These are phyloP conservation scores for Pyrenula massariospora DNA, from an alignment of 495 filamentous ascomycete species.

Conservation along the genomic window DNA sequence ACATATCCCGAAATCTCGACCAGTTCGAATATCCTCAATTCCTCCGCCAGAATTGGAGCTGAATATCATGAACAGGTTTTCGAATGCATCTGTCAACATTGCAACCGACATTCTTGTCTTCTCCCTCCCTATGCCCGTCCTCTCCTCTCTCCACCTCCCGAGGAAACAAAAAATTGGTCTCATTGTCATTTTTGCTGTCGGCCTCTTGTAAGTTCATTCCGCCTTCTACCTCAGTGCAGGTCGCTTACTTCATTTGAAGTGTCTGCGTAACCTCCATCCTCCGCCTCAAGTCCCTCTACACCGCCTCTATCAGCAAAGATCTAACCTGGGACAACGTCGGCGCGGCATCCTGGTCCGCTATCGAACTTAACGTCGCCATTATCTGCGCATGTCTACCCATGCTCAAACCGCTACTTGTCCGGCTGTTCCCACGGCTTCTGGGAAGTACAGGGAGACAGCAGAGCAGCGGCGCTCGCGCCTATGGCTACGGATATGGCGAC, in stretches of 20 bases:
- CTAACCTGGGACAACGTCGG: constrained; percentile 39
- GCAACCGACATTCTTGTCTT: constrained; percentile 44
- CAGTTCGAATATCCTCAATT: too few species aligned
- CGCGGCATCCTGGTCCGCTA: constrained; percentile 64
- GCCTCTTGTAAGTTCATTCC: constrained; percentile 41
- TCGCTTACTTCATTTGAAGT: neutral
- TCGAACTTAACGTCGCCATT: constrained; percentile 84
- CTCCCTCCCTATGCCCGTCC: constrained; percentile 40
- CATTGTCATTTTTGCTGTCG: constrained; percentile 42
- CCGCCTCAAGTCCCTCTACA: constrained; percentile 1
- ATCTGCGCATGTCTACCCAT: constrained; percentile 82
- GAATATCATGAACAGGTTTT: too few species aligned
- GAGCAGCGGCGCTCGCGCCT: neutral
- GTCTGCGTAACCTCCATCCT: neutral
- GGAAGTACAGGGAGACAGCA: constrained; percentile 2
- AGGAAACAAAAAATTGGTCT: constrained; percentile 37
- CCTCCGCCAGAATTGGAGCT: too few species aligned
- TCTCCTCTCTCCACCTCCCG: constrained; percentile 37
- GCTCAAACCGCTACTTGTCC: constrained; percentile 70
- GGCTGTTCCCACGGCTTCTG: constrained; percentile 58
- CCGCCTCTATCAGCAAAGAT: constrained; percentile 1
- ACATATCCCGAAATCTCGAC: constrained; percentile 39
- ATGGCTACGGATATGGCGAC: neutral
- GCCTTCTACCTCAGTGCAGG: constrained; percentile 47
- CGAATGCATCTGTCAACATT: constrained; percentile 43